Evolutionary conservation across 1,284 basidiomycete genomes (phyloP).

Genomic region (Ceratobasidium papillatum): DNA sequence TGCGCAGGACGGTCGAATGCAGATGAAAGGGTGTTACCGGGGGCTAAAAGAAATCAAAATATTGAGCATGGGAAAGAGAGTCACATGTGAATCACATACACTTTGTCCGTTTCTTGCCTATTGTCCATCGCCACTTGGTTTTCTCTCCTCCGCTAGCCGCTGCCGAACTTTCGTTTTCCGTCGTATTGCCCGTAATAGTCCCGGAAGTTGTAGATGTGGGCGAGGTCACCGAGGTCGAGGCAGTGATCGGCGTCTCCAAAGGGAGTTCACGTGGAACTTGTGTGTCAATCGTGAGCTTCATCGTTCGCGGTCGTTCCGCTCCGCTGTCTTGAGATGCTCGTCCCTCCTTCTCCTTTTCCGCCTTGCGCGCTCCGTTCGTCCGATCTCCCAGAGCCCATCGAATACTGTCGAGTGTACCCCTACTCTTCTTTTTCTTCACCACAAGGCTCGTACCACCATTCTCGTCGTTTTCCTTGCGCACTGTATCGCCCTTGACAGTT

Average conservation of each 20-base stretch:
- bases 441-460: slow-evolving; percentile 50
- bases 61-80: slow-evolving; percentile 39
- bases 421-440: slow-evolving; percentile 80
- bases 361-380: slow-evolving; percentile 55
- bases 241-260: neutral
- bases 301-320: slow-evolving; percentile 2
- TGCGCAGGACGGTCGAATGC: slow-evolving; percentile 25
- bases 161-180: slow-evolving; percentile 21
- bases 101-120: slow-evolving; percentile 73
- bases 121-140: slow-evolving; percentile 62
- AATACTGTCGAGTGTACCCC: slow-evolving; percentile 68
- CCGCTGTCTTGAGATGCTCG: neutral
- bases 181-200: slow-evolving; percentile 7
- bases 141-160: slow-evolving; percentile 12
- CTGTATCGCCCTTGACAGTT: neutral
- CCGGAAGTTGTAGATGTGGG: slow-evolving; percentile 5
- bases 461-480: neutral
- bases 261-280: neutral
- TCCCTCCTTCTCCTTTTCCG: slow-evolving; percentile 58
- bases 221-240: neutral
- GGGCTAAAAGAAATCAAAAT: slow-evolving; percentile 45
- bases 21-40: slow-evolving; percentile 47
- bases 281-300: slow-evolving; percentile 30
- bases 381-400: slow-evolving; percentile 58
- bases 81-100: slow-evolving; percentile 59